Base-by-base conservation (phyloP, 2,329 filamentous ascomycete genomes). In the Clarireedia monteithiana region DNA sequence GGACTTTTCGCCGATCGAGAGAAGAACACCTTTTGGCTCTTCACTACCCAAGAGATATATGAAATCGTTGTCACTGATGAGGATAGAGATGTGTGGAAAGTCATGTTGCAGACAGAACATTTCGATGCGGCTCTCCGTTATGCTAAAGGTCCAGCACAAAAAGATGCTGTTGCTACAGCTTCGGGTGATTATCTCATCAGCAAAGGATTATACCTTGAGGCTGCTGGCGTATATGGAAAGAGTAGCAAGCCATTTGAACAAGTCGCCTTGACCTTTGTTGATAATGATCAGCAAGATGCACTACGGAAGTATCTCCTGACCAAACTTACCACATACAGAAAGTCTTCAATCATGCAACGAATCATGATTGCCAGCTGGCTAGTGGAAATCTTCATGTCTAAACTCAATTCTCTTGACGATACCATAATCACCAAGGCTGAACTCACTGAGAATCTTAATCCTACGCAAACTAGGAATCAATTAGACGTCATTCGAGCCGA, bases 211-310 rank as follows among this genome's bases (percentile, higher is more conserved):
- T 97, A 85, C 70, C 73, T 83, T 53, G 91, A 99, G 69, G 94
- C 94, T 42, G 94, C 95, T 0, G 81, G 83, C 9, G 83, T 97
- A 2, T 96, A 96, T 69, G 94, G 94, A 12, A 90, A 90, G 70
- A 97, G 94, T 72, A 96, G 89, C 69, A 97, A 97, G 74, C 85
- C 90, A 0, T 99, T 99, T 63, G 94, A 99, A 69, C 91, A 99
- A 68, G 92, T 99, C 47, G 91, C 91, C 23, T 77, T 99, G 38
- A 85, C 84, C 1, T 88, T 99, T 66, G 91, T 99, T 62, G 91
- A 97, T 71, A 86, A 88, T 61, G 85, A 85, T 40, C 90, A 97
- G 70, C 86, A 90, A 56, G 92, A 97, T 74, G 92, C 94, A 1
- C 73, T 99, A 61, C 83, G 92, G 48, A 92, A 89, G 66, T 99